Conservation (phyloP, 78 protist genomes). For the Pirum gemmata region DNA sequence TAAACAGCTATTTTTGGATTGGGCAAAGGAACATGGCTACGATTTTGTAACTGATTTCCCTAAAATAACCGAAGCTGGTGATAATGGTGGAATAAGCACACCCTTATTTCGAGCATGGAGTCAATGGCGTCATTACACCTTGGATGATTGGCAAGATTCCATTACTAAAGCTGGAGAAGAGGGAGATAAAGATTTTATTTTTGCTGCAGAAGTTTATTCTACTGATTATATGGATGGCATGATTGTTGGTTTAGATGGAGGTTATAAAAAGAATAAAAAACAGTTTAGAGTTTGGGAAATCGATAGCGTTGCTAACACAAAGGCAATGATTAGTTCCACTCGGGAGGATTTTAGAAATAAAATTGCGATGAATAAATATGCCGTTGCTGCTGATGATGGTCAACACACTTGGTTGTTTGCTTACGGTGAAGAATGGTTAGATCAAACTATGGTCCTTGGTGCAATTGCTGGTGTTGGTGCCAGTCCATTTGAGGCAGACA, state of each 20-base stretch:
- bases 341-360: neutral
- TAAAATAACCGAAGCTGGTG: too few relatives aligned
- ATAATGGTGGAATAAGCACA: too few relatives aligned
- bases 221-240: constrained; percentile 21
- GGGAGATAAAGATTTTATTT: neutral
- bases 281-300: constrained; percentile 21
- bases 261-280: neutral
- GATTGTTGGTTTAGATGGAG: neutral
- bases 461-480: constrained; percentile 4
- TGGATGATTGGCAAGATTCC: constrained; percentile 14
- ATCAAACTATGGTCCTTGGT: neutral
- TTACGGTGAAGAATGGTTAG: constrained; percentile 1
- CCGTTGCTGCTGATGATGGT: neutral
- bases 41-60: neutral
- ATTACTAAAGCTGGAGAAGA: constrained; percentile 3
- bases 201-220: constrained; percentile 1
- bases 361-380: constrained; percentile 21
- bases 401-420: constrained; percentile 10
- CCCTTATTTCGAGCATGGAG: constrained; percentile 17
- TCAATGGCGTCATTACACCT: constrained; percentile 9
- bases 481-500: constrained; percentile 26
- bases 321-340: constrained; percentile 6
- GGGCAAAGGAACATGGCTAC: constrained; percentile 2
- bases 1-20: too few relatives aligned
- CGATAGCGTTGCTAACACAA: neutral